phyloP scores from a whole-genome alignment of 2,329 filamentous ascomycete species.

The Cladosporium sp. region DNA sequence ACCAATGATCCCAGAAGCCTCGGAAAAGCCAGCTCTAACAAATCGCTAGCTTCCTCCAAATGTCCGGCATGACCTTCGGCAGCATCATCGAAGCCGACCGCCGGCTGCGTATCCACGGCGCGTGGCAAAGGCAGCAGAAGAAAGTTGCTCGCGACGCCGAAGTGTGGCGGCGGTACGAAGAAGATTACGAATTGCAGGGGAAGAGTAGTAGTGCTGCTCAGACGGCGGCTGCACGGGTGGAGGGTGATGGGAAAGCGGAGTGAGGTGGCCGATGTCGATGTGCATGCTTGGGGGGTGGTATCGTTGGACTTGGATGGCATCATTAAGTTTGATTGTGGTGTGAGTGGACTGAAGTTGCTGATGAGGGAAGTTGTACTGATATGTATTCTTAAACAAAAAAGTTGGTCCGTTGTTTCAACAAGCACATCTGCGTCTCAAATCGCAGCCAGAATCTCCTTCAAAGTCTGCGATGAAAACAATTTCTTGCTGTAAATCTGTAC shows the following conservation, averaged over 20 bases:
- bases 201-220: not conserved
- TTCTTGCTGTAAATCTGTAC: not conserved
- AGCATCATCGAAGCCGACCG: constrained; percentile 74
- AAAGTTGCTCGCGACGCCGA: constrained; percentile 64
- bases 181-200: constrained; percentile 47
- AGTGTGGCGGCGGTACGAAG: constrained; percentile 67
- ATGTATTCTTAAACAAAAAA: not conserved
- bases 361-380: not conserved
- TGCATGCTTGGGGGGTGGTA: not conserved
- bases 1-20: no score
- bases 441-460: not conserved
- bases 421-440: not conserved
- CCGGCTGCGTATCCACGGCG: constrained; percentile 67
- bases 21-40: not conserved
- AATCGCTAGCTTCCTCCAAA: constrained; percentile 69
- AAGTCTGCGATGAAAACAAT: not conserved
- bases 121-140: constrained; percentile 63
- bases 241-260: not conserved
- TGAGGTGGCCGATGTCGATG: not conserved
- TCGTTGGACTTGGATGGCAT: not conserved
- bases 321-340: not conserved
- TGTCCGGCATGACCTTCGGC: constrained; percentile 82
- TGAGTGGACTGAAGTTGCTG: not conserved
- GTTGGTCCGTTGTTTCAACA: not conserved
- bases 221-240: not conserved